A percentile compares a stretch with the other conserved stretches of the same genome.
Evolutionary conservation across 352 stramenopile species (phyloP).

Genomic region (Pythium rhizo-oryzae): DNA sequence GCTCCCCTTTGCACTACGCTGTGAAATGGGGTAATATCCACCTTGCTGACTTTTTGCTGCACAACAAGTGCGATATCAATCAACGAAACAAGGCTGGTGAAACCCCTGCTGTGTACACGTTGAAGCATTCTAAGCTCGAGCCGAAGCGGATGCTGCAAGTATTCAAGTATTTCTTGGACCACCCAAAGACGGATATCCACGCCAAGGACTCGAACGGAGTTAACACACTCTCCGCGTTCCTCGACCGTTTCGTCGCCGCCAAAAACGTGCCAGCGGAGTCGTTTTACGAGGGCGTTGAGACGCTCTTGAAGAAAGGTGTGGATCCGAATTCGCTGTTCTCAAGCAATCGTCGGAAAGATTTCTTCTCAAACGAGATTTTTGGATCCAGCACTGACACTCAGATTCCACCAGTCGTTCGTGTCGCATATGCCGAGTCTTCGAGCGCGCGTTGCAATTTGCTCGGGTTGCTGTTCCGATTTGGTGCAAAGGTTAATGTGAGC

Average conservation of each 20-base stretch:
- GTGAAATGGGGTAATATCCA: slow-evolving; percentile 54
- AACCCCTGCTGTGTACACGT: slow-evolving; percentile 51
- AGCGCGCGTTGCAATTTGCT: slow-evolving; percentile 42
- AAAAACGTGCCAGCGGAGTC: slow-evolving; percentile 18
- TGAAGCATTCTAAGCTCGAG: slow-evolving; percentile 36
- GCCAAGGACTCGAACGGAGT: slow-evolving; percentile 41
- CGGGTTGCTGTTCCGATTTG: slow-evolving; percentile 57
- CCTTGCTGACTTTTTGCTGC: slow-evolving; percentile 73
- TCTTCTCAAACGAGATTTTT: slow-evolving; percentile 45
- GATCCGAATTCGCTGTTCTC: slow-evolving; percentile 51
- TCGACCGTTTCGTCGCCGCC: slow-evolving; percentile 57
- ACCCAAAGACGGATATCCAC: slow-evolving; percentile 43
- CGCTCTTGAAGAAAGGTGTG: slow-evolving; percentile 58
- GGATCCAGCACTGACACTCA: slow-evolving; percentile 31
- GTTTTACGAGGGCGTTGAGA: slow-evolving; percentile 50
- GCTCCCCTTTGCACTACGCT: slow-evolving; percentile 62
- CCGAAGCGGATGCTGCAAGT: slow-evolving; percentile 37
- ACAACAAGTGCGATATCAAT: slow-evolving; percentile 56
- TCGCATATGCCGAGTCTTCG: slow-evolving; percentile 37
- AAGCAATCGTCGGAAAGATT: slow-evolving; percentile 32
- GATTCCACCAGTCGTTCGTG: slow-evolving; percentile 49
- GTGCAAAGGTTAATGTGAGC: slow-evolving; percentile 46
- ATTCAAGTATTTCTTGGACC: slow-evolving; percentile 52
- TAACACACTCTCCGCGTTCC: slow-evolving; percentile 53
- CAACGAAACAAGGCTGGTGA: slow-evolving; percentile 45